These are phyloP conservation scores for Hypocreales sp. DNA, from an alignment of 2,329 filamentous ascomycete genomes.

Conservation along the genomic window DNA sequence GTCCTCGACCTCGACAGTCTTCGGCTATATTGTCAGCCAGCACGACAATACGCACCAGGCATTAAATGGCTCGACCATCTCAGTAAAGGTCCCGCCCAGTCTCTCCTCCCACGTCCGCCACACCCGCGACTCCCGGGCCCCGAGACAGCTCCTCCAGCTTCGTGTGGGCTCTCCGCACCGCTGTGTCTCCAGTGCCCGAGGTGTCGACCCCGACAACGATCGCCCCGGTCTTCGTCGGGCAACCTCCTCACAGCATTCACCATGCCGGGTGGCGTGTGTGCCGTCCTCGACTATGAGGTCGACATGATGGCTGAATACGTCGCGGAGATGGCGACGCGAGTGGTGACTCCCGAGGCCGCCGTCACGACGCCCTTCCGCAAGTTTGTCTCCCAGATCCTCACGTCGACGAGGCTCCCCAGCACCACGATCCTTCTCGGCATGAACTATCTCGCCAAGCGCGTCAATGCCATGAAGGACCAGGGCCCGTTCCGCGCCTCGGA, in stretches of 20 bases:
- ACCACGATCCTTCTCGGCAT: slow-evolving; percentile 83
- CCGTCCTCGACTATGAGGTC: slow-evolving; percentile 92
- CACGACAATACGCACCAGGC: slow-evolving; percentile 7
- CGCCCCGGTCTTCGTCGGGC: slow-evolving; percentile 23
- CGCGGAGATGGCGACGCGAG: slow-evolving; percentile 62
- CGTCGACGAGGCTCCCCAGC: slow-evolving; percentile 76
- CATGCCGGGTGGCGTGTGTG: slow-evolving; percentile 73
- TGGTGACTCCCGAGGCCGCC: slow-evolving; percentile 34
- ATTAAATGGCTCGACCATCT: slow-evolving; percentile 18
- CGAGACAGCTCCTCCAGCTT: neutral
- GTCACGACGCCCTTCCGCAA: slow-evolving; percentile 69
- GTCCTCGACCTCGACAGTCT: no score
- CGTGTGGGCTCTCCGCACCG: neutral
- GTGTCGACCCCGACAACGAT: slow-evolving; percentile 20
- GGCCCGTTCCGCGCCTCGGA: slow-evolving; percentile 41
- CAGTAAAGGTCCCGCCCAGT: slow-evolving; percentile 9
- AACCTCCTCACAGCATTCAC: slow-evolving; percentile 19
- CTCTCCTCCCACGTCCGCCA: slow-evolving; percentile 3
- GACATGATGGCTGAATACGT: slow-evolving; percentile 93
- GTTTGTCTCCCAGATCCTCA: slow-evolving; percentile 81
- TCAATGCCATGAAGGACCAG: slow-evolving; percentile 53
- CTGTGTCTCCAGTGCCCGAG: slow-evolving; percentile 6
- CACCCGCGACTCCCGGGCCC: slow-evolving; percentile 1
- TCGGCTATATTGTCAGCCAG: slow-evolving; percentile 6
- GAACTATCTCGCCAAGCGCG: slow-evolving; percentile 73